A percentile compares a stretch with the other conserved stretches of the same genome.
Conservation (phyloP, 129 eudicot species). For the Silybum marianum region DNA sequence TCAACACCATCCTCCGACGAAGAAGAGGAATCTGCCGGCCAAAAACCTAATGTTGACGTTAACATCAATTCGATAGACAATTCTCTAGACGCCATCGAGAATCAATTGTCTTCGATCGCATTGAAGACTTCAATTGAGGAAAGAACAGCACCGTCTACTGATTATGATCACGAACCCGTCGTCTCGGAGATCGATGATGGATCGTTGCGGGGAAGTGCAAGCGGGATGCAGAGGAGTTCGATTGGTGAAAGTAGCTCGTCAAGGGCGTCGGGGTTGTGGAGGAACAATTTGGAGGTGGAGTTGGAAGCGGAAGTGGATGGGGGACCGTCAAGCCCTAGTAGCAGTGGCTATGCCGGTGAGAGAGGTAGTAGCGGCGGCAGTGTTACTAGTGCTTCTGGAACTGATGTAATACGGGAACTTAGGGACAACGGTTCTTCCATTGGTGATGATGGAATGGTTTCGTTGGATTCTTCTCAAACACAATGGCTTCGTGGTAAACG, state of each 20-base stretch:
- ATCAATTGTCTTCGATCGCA: slow-evolving; percentile 68
- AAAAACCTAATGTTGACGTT: slow-evolving; percentile 46
- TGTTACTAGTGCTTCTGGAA: slow-evolving; percentile 56
- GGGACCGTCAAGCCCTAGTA: slow-evolving; percentile 61
- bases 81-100: slow-evolving; percentile 74
- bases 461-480: slow-evolving; percentile 27
- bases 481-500: slow-evolving; percentile 75
- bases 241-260: slow-evolving; percentile 35
- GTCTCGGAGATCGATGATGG: slow-evolving; percentile 20
- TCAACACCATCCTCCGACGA: slow-evolving; percentile 44
- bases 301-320: slow-evolving; percentile 47
- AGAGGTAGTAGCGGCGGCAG: slow-evolving; percentile 74
- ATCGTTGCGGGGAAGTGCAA: slow-evolving; percentile 23
- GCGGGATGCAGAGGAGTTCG: slow-evolving; percentile 21
- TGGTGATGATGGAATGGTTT: slow-evolving; percentile 42
- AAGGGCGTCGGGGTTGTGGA: slow-evolving; percentile 42
- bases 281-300: slow-evolving; percentile 40
- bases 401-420: slow-evolving; percentile 43
- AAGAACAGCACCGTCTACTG: slow-evolving; percentile 9
- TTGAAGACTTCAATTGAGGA: slow-evolving; percentile 39
- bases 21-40: slow-evolving; percentile 33
- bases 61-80: slow-evolving; percentile 48
- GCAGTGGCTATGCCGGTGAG: slow-evolving; percentile 97
- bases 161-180: slow-evolving; percentile 10
- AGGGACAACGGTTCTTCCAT: slow-evolving; percentile 25